Evolutionary conservation across 1,284 basidiomycete genomes (phyloP), one percentile per base, ranked within the genome.

Genomic region (Naganishia liquefaciens): DNA sequence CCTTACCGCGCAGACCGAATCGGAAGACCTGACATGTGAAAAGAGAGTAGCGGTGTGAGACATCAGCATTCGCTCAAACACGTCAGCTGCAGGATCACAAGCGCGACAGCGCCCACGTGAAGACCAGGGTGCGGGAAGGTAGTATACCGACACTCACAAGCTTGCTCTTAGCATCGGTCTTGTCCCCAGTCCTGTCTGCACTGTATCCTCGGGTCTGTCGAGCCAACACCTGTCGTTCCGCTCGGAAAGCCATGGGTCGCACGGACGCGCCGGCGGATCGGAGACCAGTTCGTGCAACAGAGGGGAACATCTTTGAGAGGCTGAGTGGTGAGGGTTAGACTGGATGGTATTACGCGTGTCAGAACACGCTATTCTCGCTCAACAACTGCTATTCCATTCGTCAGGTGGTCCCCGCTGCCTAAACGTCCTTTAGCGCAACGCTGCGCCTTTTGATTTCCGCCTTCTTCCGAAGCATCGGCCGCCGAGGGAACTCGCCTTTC

Each of bases 21-120:
- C 77, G 72, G 76, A 76, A 78, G 67, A 76, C 71, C 77, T 79
- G 39, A 44, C 9, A 33, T 6, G n/a, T 28, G 39, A 30, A 10
- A 57, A 13, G 30, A 7, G 42, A 47, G 15, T 37, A 21, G 15
- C 40, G 4, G 21, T 25, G 23, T 23, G 27, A 63, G 28, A 50
- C 46, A 27, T 54, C 46, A 54, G 62, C 42, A 63, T 40, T 28
- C 27, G n/a, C 33, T 4, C 17, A 23, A 10, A 43, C 33, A 37
- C 33, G 33, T 43, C 53, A 54, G 40, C 37, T 21, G 19, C 40
- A 13, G 4, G 3, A 19, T 17, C 52, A 5, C 10, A 15, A 5
- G n/a, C 13, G 13, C 7, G 21, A 19, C 17, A 10, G n/a, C 39
- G 13, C 21, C 27, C 23, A 53, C 13, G 10, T 11, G 19, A 19